Percentiles rank a stretch among this genome's conserved stretches.
Conservation (phyloP, 139 green algal genomes). For the Micromonas commoda region DNA sequence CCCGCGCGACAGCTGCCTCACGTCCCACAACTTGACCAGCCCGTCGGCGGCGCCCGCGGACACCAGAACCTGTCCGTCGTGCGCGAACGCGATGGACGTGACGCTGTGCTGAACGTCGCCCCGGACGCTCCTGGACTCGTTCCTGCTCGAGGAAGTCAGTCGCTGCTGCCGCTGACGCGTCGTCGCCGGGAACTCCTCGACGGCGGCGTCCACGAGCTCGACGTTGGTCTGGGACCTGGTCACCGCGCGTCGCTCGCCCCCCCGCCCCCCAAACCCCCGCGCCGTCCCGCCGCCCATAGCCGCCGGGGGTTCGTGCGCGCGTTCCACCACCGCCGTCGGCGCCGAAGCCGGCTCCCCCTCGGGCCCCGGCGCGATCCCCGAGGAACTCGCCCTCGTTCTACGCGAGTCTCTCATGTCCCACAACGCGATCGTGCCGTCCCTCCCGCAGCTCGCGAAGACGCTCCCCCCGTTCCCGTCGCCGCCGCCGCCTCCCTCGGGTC, state of each 20-base stretch:
- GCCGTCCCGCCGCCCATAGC: neutral
- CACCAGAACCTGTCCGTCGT: conserved; percentile 43
- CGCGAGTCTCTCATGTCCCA: conserved; percentile 53
- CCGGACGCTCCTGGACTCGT: neutral
- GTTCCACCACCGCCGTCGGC: neutral
- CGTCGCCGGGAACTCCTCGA: no score
- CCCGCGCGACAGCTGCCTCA: conserved; percentile 38
- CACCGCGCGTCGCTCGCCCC: no score
- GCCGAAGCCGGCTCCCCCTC: neutral
- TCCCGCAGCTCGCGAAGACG: conserved; percentile 19
- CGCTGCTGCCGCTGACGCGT: no score
- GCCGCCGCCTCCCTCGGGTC: neutral
- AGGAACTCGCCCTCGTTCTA: neutral
- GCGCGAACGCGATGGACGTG: conserved; percentile 54
- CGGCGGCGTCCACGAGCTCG: no score
- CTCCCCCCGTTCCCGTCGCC: neutral
- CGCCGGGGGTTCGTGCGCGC: neutral
- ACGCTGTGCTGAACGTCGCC: conserved; percentile 29
- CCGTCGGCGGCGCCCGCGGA: conserved; percentile 52
- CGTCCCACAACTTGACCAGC: conserved; percentile 64
- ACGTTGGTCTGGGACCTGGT: no score
- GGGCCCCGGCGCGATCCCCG: neutral
- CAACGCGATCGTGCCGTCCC: conserved; percentile 63
- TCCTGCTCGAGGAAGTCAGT: neutral
- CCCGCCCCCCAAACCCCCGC: neutral